Conservation (phyloP, 2,329 filamentous ascomycete species). For the Lecanicillium sp. region DNA sequence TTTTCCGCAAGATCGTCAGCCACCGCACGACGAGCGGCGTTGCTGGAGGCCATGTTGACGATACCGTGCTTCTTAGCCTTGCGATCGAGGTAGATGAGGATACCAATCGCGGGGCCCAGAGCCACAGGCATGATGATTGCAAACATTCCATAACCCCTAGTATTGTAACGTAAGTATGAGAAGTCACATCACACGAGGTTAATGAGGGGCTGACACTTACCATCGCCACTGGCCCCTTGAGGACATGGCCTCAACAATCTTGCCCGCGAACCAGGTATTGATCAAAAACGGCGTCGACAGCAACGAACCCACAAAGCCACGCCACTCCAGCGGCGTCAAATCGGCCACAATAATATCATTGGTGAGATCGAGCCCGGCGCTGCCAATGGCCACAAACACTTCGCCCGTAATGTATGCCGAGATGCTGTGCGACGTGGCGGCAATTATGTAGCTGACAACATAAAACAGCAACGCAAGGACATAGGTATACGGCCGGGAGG, state of each 20-base stretch:
- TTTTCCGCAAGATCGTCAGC: no score
- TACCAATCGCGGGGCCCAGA: constrained; percentile 43
- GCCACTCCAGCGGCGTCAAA: constrained; percentile 40
- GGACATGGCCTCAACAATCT: constrained; percentile 31
- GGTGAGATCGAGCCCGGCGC: constrained; percentile 51
- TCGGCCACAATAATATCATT: constrained; percentile 59
- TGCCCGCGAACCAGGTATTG: constrained; percentile 30
- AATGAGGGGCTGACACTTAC: constrained; percentile 10
- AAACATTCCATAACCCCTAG: constrained; percentile 55
- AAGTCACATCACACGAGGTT: no score
- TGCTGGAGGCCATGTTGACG: constrained; percentile 23
- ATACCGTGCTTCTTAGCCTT: constrained; percentile 48
- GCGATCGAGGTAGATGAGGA: constrained; percentile 47
- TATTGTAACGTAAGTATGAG: no score
- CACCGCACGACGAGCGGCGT: constrained; percentile 26
- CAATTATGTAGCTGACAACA: constrained; percentile 48
- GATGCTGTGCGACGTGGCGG: constrained; percentile 45
- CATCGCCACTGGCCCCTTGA: constrained; percentile 18
- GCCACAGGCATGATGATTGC: constrained; percentile 51
- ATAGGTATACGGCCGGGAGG: constrained; percentile 54
- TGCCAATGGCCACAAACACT: constrained; percentile 52
- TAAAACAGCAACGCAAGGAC: constrained; percentile 46
- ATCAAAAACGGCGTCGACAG: constrained; percentile 24
- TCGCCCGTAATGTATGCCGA: constrained; percentile 44
- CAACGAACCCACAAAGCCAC: constrained; percentile 23